Percentiles rank a stretch among this genome's conserved stretches.
These are phyloP conservation scores for Croton setiger DNA, from an alignment of 441 rosid genomes.

Conservation along the genomic window DNA sequence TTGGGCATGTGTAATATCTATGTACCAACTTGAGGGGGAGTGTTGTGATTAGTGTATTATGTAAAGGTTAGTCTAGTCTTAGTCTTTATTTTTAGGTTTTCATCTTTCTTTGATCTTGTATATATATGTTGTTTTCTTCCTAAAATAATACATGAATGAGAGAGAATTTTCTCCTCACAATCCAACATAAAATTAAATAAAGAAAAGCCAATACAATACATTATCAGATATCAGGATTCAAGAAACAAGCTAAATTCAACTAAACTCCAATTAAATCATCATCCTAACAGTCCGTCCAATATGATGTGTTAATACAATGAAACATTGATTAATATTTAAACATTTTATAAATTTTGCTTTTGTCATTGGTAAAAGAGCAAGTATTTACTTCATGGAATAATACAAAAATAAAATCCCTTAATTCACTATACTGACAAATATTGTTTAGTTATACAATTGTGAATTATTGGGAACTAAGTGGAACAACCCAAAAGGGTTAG, in stretches of 20 bases:
- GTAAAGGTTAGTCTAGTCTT: too few relatives aligned
- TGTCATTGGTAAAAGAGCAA: not conserved
- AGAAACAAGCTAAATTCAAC: not conserved
- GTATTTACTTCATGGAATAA: not conserved
- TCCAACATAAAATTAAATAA: not conserved
- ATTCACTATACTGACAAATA: not conserved
- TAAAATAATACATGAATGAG: too few relatives aligned
- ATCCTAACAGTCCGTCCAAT: not conserved
- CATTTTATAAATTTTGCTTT: not conserved
- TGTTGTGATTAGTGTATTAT: too few relatives aligned
- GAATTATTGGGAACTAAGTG: too few relatives aligned
- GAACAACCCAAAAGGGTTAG: too few relatives aligned
- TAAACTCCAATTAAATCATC: not conserved
- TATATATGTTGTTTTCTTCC: too few relatives aligned
- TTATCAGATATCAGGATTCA: not conserved
- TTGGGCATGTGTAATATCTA: too few relatives aligned
- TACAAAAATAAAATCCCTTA: not conserved
- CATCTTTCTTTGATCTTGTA: too few relatives aligned
- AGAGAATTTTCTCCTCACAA: too few relatives aligned
- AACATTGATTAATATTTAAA: not conserved
- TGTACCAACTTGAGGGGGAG: too few relatives aligned
- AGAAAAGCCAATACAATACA: not conserved
- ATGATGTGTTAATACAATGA: not conserved
- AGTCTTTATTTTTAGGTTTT: too few relatives aligned
- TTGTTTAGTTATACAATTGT: too few relatives aligned